These are phyloP conservation scores for Beauveria varroae DNA, from an alignment of 2,329 filamentous ascomycete genomes.

Conservation along the genomic window DNA sequence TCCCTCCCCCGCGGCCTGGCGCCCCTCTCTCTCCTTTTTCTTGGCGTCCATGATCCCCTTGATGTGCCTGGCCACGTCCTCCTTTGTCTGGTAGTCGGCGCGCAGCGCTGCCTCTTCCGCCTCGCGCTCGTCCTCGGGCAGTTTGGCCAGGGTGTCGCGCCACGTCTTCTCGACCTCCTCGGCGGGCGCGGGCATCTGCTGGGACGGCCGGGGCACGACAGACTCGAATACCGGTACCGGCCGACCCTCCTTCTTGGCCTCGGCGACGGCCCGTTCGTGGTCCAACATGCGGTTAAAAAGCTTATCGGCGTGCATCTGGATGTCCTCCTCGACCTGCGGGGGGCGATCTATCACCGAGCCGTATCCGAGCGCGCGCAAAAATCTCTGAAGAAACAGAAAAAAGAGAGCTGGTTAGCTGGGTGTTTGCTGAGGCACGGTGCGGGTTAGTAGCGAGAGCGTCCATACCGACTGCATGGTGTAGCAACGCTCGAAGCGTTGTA, in stretches of 20 bases:
- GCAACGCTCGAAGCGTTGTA: conserved; percentile 73
- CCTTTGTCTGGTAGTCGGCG: conserved; percentile 54
- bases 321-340: conserved; percentile 67
- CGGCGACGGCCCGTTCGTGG: conserved; percentile 69
- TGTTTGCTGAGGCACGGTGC: neutral
- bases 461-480: conserved; percentile 78
- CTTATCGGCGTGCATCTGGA: conserved; percentile 92
- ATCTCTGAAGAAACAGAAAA: conserved; percentile 46
- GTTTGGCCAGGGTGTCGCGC: conserved; percentile 48
- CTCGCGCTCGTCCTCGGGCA: conserved; percentile 49
- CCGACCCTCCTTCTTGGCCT: conserved; percentile 56
- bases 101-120: conserved; percentile 57
- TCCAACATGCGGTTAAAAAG: conserved; percentile 81
- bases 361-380: conserved; percentile 86
- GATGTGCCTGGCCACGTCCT: conserved; percentile 50
- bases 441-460: neutral
- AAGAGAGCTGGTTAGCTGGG: neutral
- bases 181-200: conserved; percentile 22
- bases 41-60: conserved; percentile 47
- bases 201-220: conserved; percentile 35
- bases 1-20: conserved; percentile 24
- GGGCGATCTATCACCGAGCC: conserved; percentile 59
- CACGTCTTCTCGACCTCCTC: conserved; percentile 43
- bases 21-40: conserved; percentile 47
- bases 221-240: conserved; percentile 53